Evolutionary conservation across 176 grass and related monocot genomes (phyloP).

Genomic region (Cymbopogon citratus): DNA sequence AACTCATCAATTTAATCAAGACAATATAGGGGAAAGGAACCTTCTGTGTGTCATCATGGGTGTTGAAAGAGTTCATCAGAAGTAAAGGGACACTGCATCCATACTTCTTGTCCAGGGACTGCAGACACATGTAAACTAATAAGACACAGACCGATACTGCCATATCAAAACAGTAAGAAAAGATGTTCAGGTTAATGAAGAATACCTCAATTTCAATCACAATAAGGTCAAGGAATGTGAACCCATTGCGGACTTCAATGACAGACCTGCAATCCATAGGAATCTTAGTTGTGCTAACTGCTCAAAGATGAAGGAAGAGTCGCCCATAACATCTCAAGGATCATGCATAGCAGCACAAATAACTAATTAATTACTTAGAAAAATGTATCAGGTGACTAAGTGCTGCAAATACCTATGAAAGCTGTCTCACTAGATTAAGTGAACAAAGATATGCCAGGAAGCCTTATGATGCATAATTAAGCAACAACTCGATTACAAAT

Average conservation of each 20-base stretch:
- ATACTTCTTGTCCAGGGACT: too few relatives aligned
- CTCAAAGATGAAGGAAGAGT: background rate
- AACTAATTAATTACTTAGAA: background rate
- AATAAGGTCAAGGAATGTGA: slow-evolving; percentile 96
- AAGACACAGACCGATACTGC: too few relatives aligned
- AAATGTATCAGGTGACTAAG: background rate
- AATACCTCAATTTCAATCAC: slow-evolving; percentile 98
- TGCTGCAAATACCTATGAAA: background rate
- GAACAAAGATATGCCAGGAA: too few relatives aligned
- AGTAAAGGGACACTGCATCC: too few relatives aligned
- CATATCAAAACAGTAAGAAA: background rate
- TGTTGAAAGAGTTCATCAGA: too few relatives aligned
- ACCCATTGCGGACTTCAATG: slow-evolving; percentile 95
- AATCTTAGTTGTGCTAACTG: slow-evolving; percentile 3
- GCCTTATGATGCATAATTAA: too few relatives aligned
- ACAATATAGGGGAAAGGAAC: too few relatives aligned
- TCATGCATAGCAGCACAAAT: background rate
- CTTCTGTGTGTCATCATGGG: too few relatives aligned
- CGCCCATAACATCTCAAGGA: background rate
- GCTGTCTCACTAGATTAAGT: too few relatives aligned
- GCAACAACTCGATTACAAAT: background rate
- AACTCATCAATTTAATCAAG: too few relatives aligned
- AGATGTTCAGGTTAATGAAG: slow-evolving; percentile 15
- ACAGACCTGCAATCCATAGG: slow-evolving; percentile 60
- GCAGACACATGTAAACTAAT: too few relatives aligned